Evolutionary conservation across 225 moss, liverwort and hornwort species (phyloP).

Genomic region (Pseudoscleropodium purum): DNA sequence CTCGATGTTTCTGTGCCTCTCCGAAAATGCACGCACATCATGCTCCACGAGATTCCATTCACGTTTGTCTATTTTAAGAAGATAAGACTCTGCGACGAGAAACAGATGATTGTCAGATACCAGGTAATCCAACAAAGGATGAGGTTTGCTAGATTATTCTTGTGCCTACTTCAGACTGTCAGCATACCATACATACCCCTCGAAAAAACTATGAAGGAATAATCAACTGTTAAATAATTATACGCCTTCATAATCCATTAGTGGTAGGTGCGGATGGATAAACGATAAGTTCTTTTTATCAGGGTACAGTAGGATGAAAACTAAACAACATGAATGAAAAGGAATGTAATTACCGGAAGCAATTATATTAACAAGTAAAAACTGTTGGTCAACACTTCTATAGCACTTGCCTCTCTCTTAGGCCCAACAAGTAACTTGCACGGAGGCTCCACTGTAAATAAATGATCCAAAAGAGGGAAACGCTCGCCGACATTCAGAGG

Average conservation of each 20-base stretch:
- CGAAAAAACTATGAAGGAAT: too few relatives aligned
- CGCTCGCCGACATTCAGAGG: not conserved
- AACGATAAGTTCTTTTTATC: not conserved
- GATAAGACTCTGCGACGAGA: conserved; percentile 27
- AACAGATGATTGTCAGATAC: not conserved
- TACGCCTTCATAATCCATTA: too few relatives aligned
- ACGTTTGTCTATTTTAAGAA: conserved; percentile 41
- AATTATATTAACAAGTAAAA: not conserved
- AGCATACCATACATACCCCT: not conserved
- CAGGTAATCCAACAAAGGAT: not conserved
- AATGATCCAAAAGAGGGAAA: not conserved
- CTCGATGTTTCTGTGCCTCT: conserved; percentile 17
- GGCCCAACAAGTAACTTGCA: not conserved
- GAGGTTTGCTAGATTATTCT: not conserved
- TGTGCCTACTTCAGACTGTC: not conserved
- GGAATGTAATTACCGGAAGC: too few relatives aligned
- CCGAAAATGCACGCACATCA: conserved; percentile 27
- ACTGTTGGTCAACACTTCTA: not conserved
- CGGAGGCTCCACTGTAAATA: not conserved
- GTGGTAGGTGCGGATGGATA: not conserved
- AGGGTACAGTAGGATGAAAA: not conserved
- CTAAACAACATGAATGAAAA: not conserved
- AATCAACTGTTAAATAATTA: not conserved
- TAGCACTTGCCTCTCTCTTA: not conserved
- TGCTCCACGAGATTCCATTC: conserved; percentile 44